Percentiles rank a stretch among this genome's conserved stretches.
These are phyloP conservation scores for Nectriaceae sp. DNA, from an alignment of 2,329 filamentous ascomycete genomes.

Conservation along the genomic window DNA sequence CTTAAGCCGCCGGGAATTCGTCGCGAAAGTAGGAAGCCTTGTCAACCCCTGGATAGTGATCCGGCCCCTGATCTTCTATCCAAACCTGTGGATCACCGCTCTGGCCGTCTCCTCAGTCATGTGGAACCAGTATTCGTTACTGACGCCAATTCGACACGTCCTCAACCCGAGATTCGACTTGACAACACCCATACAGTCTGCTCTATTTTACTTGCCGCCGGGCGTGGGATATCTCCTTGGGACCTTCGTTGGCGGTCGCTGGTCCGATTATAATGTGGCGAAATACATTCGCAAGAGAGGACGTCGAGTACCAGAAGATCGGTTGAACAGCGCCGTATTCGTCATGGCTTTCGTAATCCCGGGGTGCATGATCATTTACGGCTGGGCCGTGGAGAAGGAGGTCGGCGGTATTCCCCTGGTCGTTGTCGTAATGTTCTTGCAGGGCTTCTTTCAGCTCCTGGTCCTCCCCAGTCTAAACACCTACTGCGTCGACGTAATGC, in stretches of 20 bases:
- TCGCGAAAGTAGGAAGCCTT: slow-evolving; percentile 2
- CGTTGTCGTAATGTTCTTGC: slow-evolving; percentile 69
- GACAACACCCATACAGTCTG: slow-evolving; percentile 62
- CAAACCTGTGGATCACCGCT: slow-evolving; percentile 62
- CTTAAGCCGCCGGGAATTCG: background rate
- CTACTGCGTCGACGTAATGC: slow-evolving; percentile 76
- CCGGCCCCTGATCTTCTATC: slow-evolving; percentile 43
- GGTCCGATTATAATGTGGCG: slow-evolving; percentile 65
- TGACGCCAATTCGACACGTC: slow-evolving; percentile 70
- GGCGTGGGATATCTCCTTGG: slow-evolving; percentile 67
- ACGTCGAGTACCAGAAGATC: slow-evolving; percentile 63
- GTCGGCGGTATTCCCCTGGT: slow-evolving; percentile 55
- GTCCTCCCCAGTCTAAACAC: slow-evolving; percentile 73
- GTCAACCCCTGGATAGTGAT: slow-evolving; percentile 13
- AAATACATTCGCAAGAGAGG: slow-evolving; percentile 58
- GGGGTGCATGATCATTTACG: slow-evolving; percentile 60
- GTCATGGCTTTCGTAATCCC: slow-evolving; percentile 58
- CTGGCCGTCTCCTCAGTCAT: slow-evolving; percentile 62
- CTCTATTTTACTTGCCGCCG: slow-evolving; percentile 71
- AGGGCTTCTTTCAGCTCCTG: slow-evolving; percentile 70
- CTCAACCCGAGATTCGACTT: slow-evolving; percentile 71
- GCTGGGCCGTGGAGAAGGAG: slow-evolving; percentile 46
- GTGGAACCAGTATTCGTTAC: slow-evolving; percentile 72
- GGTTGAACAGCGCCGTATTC: slow-evolving; percentile 56
- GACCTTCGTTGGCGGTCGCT: slow-evolving; percentile 69